A percentile compares a stretch with the other conserved stretches of the same genome.
Evolutionary conservation across 495 filamentous ascomycete genomes (phyloP).

Genomic region (Neurospora sp.): DNA sequence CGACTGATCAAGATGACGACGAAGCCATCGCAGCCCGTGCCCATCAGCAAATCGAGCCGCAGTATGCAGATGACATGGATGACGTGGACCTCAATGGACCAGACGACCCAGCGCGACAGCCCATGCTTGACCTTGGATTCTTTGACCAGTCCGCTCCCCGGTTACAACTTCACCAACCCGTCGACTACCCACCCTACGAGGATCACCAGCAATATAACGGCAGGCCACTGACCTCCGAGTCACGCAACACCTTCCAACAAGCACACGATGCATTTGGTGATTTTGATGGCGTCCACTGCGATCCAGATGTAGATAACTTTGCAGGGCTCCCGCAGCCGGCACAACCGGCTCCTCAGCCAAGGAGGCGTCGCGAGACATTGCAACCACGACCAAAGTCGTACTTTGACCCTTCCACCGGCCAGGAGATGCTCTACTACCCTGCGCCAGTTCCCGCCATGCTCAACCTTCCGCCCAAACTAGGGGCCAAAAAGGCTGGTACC

Average conservation of each 20-base stretch:
- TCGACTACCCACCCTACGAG: constrained; percentile 13
- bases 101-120: constrained; percentile 1
- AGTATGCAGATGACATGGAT: constrained; percentile 15
- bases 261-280: constrained; percentile 67
- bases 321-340: constrained; percentile 11
- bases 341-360: constrained; percentile 7
- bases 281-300: constrained; percentile 89
- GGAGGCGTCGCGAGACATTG: background rate
- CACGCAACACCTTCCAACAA: constrained; percentile 60
- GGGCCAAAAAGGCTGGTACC: constrained; percentile 47
- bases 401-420: constrained; percentile 51
- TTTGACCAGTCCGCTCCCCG: constrained; percentile 9
- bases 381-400: constrained; percentile 44
- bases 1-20: constrained; percentile 10
- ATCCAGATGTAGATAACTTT: constrained; percentile 34
- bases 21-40: constrained; percentile 21
- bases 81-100: constrained; percentile 3
- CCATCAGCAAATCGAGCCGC: constrained; percentile 22
- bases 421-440: constrained; percentile 88
- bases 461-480: constrained; percentile 81
- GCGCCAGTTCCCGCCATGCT: constrained; percentile 89
- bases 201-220: constrained; percentile 4
- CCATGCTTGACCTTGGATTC: constrained; percentile 8
- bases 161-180: constrained; percentile 19
- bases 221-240: constrained; percentile 42